Base-by-base conservation (phyloP, 495 filamentous ascomycete species). In the Talaromyces proteolyticus region DNA sequence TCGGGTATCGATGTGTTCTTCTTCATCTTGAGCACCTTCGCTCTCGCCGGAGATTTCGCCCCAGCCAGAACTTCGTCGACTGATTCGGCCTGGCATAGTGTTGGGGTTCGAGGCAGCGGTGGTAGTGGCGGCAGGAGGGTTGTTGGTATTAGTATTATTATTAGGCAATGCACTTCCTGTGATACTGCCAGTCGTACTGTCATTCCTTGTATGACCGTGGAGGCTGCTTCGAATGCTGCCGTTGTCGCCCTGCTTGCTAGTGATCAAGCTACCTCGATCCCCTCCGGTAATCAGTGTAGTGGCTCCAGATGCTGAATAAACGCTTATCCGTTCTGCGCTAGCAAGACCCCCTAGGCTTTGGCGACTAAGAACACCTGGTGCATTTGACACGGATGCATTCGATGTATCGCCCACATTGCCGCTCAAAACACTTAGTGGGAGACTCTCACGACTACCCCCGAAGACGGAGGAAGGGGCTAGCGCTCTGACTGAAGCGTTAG, bases 401-500 rank as follows among this genome's bases (percentile, higher is more conserved):
- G 74, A 69, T 40, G 73, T 61, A 44, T 78, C 76, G 21, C 81
- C 85, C 48, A 88, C 75, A 53, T 82, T 92, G 6, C 84, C 82
- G 51, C 88, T 93, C 12, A 98, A 79, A 1, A 96, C 83, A 62
- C 88, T 94, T 22, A 98, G 68, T 1, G 93, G 93, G 2, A 98
- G 74, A 22, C 84, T 89, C 62, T 98, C 93, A 22, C 84, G 74
- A 57, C 87, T 91, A 17, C 91, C 91, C 17, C 93, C 93, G 74
- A 89, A 98, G 1, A 96, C 69, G 0, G 89, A 95, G 0, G 90
- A 94, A 0, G 93, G 93, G 1, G 93, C 89, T 20, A 98, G 76
- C 2, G 89, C 93, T 39, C 93, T 89, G 16, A 96, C 86, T 0
- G 91, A 96, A 3, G 94, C 94, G 65, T 97, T 92, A 0, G 94